Conservation (phyloP, 2,329 filamentous ascomycete species). For the Aspergillus quadricinctus region DNA sequence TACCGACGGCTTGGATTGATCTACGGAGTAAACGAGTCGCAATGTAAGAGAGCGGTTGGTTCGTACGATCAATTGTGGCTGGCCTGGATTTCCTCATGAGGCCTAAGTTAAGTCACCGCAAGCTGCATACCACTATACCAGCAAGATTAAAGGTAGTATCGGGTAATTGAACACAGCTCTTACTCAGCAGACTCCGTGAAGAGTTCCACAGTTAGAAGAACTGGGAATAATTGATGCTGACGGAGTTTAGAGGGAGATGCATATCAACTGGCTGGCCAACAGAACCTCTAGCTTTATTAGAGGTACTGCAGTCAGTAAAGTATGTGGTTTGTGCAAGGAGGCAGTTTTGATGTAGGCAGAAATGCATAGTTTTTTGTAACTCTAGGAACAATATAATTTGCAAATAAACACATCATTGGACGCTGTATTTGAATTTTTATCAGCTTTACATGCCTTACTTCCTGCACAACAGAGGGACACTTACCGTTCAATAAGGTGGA, state of each 20-base stretch:
- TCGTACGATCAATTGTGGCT: neutral
- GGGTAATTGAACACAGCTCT: no score
- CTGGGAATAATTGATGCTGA: no score
- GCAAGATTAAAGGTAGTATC: no score
- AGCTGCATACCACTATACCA: neutral
- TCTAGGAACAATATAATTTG: neutral
- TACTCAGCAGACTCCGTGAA: no score
- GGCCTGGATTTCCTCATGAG: neutral
- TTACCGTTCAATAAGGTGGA: constrained; percentile 94
- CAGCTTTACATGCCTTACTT: neutral
- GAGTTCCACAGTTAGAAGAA: no score
- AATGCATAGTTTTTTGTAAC: neutral
- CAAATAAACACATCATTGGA: constrained; percentile 16
- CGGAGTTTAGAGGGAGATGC: no score
- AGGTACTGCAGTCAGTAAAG: neutral
- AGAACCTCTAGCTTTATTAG: neutral
- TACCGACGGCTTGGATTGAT: neutral
- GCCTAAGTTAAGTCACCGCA: neutral
- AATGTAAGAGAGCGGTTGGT: neutral
- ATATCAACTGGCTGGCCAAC: no score
- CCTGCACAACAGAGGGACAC: constrained; percentile 15
- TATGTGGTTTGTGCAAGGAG: no score
- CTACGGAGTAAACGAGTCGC: neutral
- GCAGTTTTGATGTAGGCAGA: neutral
- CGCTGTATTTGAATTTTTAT: constrained; percentile 9